phyloP scores from a whole-genome alignment of 768 basidiomycete genomes.

The Tulasnella sp. region DNA sequence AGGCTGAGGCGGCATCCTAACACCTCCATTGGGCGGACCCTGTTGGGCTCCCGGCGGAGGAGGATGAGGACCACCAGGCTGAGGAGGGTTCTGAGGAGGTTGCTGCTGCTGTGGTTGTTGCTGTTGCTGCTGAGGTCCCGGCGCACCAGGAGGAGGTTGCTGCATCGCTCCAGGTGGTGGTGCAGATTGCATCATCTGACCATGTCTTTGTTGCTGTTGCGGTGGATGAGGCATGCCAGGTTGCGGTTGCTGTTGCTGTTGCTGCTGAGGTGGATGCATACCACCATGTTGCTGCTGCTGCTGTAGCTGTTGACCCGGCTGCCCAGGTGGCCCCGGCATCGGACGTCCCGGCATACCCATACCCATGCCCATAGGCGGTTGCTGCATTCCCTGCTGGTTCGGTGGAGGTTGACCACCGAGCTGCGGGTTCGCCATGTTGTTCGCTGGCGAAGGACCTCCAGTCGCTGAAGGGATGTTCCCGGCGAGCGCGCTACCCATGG shows the following conservation, averaged over 20 bases:
- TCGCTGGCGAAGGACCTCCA: background rate
- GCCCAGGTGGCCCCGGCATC: background rate
- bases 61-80: background rate
- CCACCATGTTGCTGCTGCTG: background rate
- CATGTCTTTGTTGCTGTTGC: background rate
- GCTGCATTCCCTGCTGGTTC: slow-evolving; percentile 3
- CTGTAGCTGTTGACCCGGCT: slow-evolving; percentile 2
- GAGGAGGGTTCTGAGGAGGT: background rate
- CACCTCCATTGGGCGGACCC: background rate
- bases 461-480: background rate
- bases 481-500: background rate
- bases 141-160: background rate
- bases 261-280: slow-evolving; percentile 5
- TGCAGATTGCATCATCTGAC: background rate
- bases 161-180: background rate
- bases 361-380: background rate
- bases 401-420: slow-evolving; percentile 1
- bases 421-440: background rate
- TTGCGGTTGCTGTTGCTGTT: background rate
- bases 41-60: background rate
- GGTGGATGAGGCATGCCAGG: slow-evolving; percentile 7
- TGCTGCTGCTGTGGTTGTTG: too few species aligned
- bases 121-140: slow-evolving; percentile 6
- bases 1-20: slow-evolving; percentile 6
- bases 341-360: background rate